phyloP scores from a whole-genome alignment of 495 filamentous ascomycete genomes.

The Oidiodendron maius region DNA sequence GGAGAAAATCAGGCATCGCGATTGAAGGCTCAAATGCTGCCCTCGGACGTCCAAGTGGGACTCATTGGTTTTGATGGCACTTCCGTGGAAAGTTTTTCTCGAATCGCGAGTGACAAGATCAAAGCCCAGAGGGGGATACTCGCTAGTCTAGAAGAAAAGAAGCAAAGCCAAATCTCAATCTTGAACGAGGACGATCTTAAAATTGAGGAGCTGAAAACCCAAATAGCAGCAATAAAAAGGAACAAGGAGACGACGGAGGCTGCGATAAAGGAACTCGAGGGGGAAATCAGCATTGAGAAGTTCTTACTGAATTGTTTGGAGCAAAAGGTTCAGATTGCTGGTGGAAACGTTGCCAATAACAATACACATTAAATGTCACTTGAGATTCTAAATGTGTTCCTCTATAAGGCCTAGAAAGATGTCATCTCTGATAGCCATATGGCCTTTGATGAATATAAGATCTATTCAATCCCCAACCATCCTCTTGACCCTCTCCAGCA shows the following conservation, averaged over 20 bases:
- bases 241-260: background rate
- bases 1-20: background rate
- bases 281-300: background rate
- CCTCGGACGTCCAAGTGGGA: background rate
- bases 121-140: background rate
- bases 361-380: too few relatives aligned
- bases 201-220: background rate
- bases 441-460: too few relatives aligned
- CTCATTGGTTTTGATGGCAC: too few relatives aligned
- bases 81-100: too few relatives aligned
- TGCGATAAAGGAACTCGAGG: background rate
- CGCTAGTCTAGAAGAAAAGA: background rate
- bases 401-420: too few relatives aligned
- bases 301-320: too few relatives aligned
- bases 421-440: too few relatives aligned
- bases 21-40: background rate
- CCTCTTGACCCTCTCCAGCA: constrained; percentile 76
- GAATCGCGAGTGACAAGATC: too few relatives aligned
- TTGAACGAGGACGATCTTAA: background rate
- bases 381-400: too few relatives aligned
- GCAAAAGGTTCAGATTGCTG: too few relatives aligned
- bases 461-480: constrained; percentile 43
- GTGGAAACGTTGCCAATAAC: too few relatives aligned
- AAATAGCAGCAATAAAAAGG: background rate
- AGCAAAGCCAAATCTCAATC: background rate